Evolutionary conservation across 306 rosid genomes (phyloP).

Genomic region (Canavalia gladiata): DNA sequence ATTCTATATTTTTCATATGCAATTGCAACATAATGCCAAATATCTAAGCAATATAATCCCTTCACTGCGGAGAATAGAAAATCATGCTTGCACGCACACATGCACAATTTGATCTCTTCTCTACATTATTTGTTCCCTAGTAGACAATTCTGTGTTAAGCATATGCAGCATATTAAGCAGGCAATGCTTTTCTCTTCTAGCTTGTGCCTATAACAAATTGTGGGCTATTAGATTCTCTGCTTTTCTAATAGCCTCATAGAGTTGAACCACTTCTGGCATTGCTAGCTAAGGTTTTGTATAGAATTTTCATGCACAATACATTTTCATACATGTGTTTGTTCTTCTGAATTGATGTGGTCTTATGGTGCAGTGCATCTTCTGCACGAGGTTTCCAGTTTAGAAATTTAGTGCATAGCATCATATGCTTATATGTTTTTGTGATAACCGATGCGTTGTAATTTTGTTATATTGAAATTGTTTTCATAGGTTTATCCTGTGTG

Average conservation of each 20-base stretch:
- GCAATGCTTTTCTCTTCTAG: not conserved
- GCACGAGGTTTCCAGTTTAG: not conserved
- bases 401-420: not conserved
- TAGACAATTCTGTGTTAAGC: slow-evolving; percentile 19
- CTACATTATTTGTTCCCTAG: slow-evolving; percentile 29
- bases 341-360: slow-evolving; percentile 17
- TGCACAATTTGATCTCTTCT: not conserved
- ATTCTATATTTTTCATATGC: not conserved
- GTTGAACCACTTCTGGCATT: slow-evolving; percentile 27
- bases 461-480: slow-evolving; percentile 16
- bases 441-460: slow-evolving; percentile 18
- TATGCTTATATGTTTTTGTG: slow-evolving; percentile 30
- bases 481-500: slow-evolving; percentile 97
- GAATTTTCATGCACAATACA: slow-evolving; percentile 29
- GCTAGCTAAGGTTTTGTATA: slow-evolving; percentile 34
- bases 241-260: slow-evolving; percentile 31
- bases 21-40: slow-evolving; percentile 9
- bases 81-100: not conserved
- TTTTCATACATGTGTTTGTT: slow-evolving; percentile 31
- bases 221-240: slow-evolving; percentile 25
- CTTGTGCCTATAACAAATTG: slow-evolving; percentile 6
- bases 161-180: not conserved
- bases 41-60: slow-evolving; percentile 28
- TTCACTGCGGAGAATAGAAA: not conserved
- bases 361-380: slow-evolving; percentile 27